A percentile compares a stretch with the other conserved stretches of the same genome.
phyloP scores from a whole-genome alignment of 768 basidiomycete genomes.

The Suillus subaureus region DNA sequence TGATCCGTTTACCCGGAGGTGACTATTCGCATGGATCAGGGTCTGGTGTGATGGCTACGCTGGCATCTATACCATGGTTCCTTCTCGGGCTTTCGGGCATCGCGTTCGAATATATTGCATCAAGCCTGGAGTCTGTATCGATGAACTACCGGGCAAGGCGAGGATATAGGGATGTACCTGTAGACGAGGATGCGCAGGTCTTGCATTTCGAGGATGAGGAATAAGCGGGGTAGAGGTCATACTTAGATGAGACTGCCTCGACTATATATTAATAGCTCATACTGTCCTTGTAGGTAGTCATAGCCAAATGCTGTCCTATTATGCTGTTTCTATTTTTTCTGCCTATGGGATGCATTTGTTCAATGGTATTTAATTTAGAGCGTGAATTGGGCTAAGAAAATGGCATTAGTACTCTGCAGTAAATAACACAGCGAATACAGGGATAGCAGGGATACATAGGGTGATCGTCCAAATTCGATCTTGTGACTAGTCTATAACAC shows the following conservation, averaged over 20 bases:
- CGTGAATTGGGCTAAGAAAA: background rate
- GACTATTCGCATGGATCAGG: slow-evolving; percentile 37
- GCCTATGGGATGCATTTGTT: background rate
- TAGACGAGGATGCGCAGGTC: slow-evolving; percentile 90
- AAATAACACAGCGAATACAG: slow-evolving; percentile 5
- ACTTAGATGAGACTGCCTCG: background rate
- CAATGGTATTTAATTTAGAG: background rate
- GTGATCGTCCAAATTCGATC: slow-evolving; percentile 4
- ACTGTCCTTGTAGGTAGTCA: background rate
- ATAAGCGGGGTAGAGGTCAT: slow-evolving; percentile 11
- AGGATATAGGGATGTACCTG: slow-evolving; percentile 76
- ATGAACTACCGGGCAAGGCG: slow-evolving; percentile 49
- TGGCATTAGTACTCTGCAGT: slow-evolving; percentile 1
- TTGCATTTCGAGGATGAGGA: slow-evolving; percentile 84
- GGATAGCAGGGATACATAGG: slow-evolving; percentile 1
- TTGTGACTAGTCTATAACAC: slow-evolving; percentile 72
- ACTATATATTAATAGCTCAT: slow-evolving; percentile 1
- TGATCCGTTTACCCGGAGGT: slow-evolving; percentile 76
- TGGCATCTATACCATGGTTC: slow-evolving; percentile 92
- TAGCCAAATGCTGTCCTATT: background rate
- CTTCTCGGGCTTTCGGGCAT: slow-evolving; percentile 77
- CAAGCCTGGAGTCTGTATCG: slow-evolving; percentile 42
- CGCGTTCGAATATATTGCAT: slow-evolving; percentile 66
- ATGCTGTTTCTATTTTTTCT: background rate
- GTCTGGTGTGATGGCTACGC: slow-evolving; percentile 60